Conservation (phyloP, 768 basidiomycete species). For the Pholiota conissans region DNA sequence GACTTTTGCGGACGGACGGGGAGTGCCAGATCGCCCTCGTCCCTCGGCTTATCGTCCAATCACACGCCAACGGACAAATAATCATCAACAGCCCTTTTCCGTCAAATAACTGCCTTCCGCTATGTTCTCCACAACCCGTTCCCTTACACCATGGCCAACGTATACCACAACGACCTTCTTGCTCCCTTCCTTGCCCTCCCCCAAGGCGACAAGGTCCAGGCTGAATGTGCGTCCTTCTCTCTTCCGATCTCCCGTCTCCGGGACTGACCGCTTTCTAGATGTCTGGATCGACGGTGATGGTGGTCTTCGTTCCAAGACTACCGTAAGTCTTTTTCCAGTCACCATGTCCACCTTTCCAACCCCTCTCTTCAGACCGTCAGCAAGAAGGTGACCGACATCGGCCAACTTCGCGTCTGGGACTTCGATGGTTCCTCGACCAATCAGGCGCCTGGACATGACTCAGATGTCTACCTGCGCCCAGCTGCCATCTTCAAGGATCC, state of each 20-base stretch:
- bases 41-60: conserved; percentile 46
- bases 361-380: conserved; percentile 65
- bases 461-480: conserved; percentile 97
- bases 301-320: conserved; percentile 96
- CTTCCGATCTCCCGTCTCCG: conserved; percentile 13
- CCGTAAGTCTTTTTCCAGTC: conserved; percentile 46
- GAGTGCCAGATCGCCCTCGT: neutral
- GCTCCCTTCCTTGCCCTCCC: conserved; percentile 85
- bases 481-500: conserved; percentile 98
- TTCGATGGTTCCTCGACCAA: conserved; percentile 98
- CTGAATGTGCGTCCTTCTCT: conserved; percentile 69
- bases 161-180: conserved; percentile 82
- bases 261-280: conserved; percentile 49
- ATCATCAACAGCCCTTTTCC: conserved; percentile 23
- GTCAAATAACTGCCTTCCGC: conserved; percentile 21
- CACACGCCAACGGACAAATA: conserved; percentile 32
- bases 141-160: conserved; percentile 32
- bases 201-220: conserved; percentile 92
- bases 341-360: conserved; percentile 8
- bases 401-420: conserved; percentile 96
- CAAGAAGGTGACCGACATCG: conserved; percentile 85
- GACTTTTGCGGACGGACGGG: neutral
- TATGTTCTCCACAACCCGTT: conserved; percentile 23
- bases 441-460: conserved; percentile 94
- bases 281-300: conserved; percentile 98